Base-by-base conservation (phyloP, 2,329 filamentous ascomycete genomes). In the Colletotrichum paranaense region DNA sequence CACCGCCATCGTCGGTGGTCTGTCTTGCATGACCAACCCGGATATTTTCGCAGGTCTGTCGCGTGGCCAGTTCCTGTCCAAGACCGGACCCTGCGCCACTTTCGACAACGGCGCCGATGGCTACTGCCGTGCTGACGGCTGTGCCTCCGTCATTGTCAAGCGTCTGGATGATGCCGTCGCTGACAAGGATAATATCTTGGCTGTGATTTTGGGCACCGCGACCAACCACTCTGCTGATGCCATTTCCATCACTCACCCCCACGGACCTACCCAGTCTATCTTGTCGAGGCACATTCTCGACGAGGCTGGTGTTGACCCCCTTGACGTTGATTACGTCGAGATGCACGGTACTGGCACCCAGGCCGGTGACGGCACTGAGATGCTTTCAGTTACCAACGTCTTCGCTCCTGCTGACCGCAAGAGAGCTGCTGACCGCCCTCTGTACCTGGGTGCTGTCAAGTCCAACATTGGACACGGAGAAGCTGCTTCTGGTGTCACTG, bases 321-420 rank as follows among this genome's bases (percentile, higher is more conserved):
- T 91, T 63, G 93, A 95, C 75, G 88, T 97, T 62, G 91, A 91
- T 81, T 97, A 96, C 78, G 92, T 97, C 9, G 95, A 97, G 82
- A 95, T 97, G 92, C 94, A 97, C 81, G 95, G 94, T 16, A 97
- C 95, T 3, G 95, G 95, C 38, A 97, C 94, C 0, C 94, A 97
- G 81, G 94, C 93, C 38, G 95, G 94, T 74, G 95, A 97, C 78
- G 92, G 91, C 8, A 93, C 91, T 4, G 95, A 98, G 81, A 95
- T 96, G 92, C 86, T 90, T 1, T 95, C 92, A 0, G 93, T 97
- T 62, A 90, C 91, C 3, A 82, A 86, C 62, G 83, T 87, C 7
- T 89, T 87, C 75, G 87, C 87, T 0, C 86, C 88, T 5, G 83
- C 84, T 1, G 79, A 85, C 30, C 83, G 84, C 22, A 85, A 87